These are phyloP conservation scores for Kuraishia piskuri DNA, from an alignment of 805 yeast species.

Conservation along the genomic window DNA sequence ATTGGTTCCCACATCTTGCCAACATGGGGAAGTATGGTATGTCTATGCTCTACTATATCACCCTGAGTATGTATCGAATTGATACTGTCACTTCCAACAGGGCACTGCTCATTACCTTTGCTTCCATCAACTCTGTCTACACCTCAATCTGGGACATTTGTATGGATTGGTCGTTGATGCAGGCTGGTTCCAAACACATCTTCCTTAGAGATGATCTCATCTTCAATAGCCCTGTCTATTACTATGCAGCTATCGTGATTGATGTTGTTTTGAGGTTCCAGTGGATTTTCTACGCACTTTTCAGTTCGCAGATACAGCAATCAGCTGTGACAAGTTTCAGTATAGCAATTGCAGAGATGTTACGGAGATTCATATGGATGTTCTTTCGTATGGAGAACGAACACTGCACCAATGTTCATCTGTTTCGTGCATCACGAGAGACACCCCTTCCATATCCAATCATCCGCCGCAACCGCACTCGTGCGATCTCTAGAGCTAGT, in stretches of 20 bases:
- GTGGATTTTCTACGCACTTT: conserved; percentile 86
- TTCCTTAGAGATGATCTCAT: conserved; percentile 68
- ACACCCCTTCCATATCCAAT: conserved; percentile 74
- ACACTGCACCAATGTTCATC: conserved; percentile 81
- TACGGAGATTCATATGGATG: conserved; percentile 84
- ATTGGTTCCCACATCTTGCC: conserved; percentile 93
- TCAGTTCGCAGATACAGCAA: conserved; percentile 71
- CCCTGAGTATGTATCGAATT: conserved; percentile 74
- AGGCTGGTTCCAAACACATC: conserved; percentile 45
- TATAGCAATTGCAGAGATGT: conserved; percentile 73
- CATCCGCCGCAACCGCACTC: conserved; percentile 7
- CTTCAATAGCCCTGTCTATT: conserved; percentile 47
- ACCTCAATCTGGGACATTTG: conserved; percentile 81
- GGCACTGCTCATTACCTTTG: conserved; percentile 64
- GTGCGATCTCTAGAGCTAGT: background rate
- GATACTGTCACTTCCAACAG: conserved; percentile 32
- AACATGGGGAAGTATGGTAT: conserved; percentile 73
- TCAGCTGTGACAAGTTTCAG: conserved; percentile 80
- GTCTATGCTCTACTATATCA: conserved; percentile 58
- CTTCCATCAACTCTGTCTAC: conserved; percentile 60
- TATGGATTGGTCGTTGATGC: conserved; percentile 94
- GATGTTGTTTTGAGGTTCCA: conserved; percentile 77
- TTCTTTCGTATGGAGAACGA: conserved; percentile 93
- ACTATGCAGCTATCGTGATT: conserved; percentile 65
- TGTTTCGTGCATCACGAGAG: conserved; percentile 83